Percentiles rank a stretch among this genome's conserved stretches.
Conservation (phyloP, 169 alveolate genomes). For the Plasmodium blacklocki region DNA sequence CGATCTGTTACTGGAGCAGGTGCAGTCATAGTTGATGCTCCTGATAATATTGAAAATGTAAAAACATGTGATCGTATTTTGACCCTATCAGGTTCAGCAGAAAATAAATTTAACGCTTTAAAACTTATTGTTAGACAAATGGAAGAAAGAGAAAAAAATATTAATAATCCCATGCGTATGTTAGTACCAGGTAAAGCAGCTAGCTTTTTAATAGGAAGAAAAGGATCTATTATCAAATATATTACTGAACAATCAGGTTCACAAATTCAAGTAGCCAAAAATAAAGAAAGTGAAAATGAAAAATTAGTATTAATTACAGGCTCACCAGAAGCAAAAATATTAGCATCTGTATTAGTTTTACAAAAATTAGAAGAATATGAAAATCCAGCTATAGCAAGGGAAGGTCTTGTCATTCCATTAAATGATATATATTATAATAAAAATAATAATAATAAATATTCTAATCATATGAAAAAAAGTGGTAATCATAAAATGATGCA, state of each 20-base stretch:
- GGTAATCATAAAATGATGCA: conserved; percentile 2
- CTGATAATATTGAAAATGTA: conserved; percentile 68
- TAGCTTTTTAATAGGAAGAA: conserved; percentile 70
- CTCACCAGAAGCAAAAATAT: conserved; percentile 66
- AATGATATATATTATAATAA: conserved; percentile 22
- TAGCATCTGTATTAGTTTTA: conserved; percentile 51
- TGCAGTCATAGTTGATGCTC: conserved; percentile 73
- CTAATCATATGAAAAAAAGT: background rate
- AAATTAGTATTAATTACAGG: conserved; percentile 65
- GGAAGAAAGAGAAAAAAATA: conserved; percentile 75
- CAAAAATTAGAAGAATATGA: conserved; percentile 75
- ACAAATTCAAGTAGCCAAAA: conserved; percentile 73
- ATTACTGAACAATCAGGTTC: conserved; percentile 72
- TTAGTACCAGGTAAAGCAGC: conserved; percentile 74
- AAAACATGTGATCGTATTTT: conserved; percentile 72
- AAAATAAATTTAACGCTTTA: conserved; percentile 70
- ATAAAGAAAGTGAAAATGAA: conserved; percentile 76
- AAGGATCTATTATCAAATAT: conserved; percentile 64
- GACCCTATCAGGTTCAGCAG: conserved; percentile 70
- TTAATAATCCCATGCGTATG: conserved; percentile 72
- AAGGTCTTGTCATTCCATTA: conserved; percentile 59
- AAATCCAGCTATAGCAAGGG: conserved; percentile 60
- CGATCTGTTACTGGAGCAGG: conserved; percentile 74
- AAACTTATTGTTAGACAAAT: conserved; percentile 71
- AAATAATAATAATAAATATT: conserved; percentile 12